phyloP scores from a whole-genome alignment of 2,329 filamentous ascomycete species.

The Plenodomus lindquistii region DNA sequence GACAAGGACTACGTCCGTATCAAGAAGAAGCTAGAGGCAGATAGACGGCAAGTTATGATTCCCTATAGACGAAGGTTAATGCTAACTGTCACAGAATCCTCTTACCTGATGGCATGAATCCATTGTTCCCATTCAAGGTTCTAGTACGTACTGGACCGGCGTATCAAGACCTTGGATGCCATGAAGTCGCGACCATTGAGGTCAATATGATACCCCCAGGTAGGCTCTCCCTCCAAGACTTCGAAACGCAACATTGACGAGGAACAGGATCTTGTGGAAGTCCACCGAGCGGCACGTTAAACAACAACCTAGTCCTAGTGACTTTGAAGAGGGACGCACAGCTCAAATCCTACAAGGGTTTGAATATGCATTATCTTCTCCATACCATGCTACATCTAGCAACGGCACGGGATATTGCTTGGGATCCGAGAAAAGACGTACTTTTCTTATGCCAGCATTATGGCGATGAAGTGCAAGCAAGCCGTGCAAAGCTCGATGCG shows the following conservation, averaged over 20 bases:
- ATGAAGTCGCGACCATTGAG: conserved; percentile 31
- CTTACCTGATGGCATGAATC: conserved; percentile 34
- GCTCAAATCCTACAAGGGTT: conserved; percentile 28
- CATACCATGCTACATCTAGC: conserved; percentile 31
- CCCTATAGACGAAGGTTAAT: too few relatives aligned
- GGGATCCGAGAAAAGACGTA: conserved; percentile 37
- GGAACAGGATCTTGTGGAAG: conserved; percentile 30
- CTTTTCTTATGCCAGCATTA: conserved; percentile 35
- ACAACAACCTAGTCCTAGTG: conserved; percentile 31
- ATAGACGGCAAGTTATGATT: conserved; percentile 24
- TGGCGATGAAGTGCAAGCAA: conserved; percentile 23
- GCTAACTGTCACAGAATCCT: conserved; percentile 28
- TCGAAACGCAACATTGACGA: conserved; percentile 6
- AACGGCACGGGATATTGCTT: conserved; percentile 26
- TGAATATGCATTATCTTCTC: conserved; percentile 37
- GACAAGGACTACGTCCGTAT: conserved; percentile 34
- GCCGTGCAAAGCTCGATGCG: conserved; percentile 27
- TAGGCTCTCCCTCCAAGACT: conserved; percentile 5
- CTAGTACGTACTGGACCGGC: conserved; percentile 38
- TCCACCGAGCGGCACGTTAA: conserved; percentile 28
- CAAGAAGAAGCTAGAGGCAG: conserved; percentile 30
- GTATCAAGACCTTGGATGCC: conserved; percentile 32
- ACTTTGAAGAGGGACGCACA: conserved; percentile 27
- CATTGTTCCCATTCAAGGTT: conserved; percentile 34
- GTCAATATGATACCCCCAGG: conserved; percentile 38